These are phyloP conservation scores for Flaveria linearis DNA, from an alignment of 129 eudicot species.

Conservation along the genomic window DNA sequence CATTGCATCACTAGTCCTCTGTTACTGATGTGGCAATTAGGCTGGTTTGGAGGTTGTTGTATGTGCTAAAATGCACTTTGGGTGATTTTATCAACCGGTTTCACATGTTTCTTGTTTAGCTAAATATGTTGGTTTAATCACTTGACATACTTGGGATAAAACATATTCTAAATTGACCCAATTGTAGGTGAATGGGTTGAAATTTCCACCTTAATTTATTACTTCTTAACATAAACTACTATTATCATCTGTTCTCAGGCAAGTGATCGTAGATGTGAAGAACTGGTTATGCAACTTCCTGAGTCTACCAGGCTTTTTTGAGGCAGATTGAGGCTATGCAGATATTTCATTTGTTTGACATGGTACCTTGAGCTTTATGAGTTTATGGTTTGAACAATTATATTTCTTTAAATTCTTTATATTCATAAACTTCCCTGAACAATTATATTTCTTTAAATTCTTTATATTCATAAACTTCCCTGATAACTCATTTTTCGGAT, in stretches of 20 bases:
- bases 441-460: too few species aligned
- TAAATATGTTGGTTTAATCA: not conserved
- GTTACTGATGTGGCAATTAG: not conserved
- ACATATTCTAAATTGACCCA: not conserved
- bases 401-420: too few species aligned
- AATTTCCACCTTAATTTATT: not conserved
- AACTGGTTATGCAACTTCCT: conserved; percentile 84
- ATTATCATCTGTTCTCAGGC: conserved; percentile 46
- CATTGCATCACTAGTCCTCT: not conserved
- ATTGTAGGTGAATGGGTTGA: not conserved
- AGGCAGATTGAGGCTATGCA: conserved; percentile 96
- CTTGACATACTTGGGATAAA: not conserved
- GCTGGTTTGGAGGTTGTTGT: not conserved
- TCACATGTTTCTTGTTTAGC: too few species aligned
- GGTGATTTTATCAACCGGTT: too few species aligned
- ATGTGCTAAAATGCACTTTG: too few species aligned
- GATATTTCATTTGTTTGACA: conserved; percentile 41
- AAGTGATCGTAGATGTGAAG: conserved; percentile 94
- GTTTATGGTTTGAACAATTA: too few species aligned
- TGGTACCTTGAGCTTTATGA: conserved; percentile 2
- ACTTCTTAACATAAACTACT: conserved; percentile 7
- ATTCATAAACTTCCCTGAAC: too few species aligned
- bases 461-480: too few species aligned
- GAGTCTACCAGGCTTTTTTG: conserved; percentile 90
- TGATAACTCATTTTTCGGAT: too few species aligned